Conservation (phyloP, 495 filamentous ascomycete genomes). For the Penicillium desertorum region DNA sequence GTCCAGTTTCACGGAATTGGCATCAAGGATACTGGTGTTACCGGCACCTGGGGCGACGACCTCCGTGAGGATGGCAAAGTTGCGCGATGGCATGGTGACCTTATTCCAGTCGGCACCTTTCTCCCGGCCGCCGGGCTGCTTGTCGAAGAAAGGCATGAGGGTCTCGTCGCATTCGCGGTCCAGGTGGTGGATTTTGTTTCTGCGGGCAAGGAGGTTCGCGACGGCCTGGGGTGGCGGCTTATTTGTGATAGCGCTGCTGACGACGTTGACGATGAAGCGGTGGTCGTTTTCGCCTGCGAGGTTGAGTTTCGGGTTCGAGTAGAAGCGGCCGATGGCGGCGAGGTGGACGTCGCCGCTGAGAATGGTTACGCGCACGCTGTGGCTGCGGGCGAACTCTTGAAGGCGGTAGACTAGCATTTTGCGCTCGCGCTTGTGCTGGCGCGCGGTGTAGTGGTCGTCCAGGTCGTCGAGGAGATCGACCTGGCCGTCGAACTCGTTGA, state of each 20-base stretch:
- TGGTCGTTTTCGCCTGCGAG: conserved; percentile 62
- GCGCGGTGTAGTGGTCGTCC: conserved; percentile 93
- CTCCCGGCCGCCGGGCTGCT: conserved; percentile 67
- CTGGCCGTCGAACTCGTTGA: conserved; percentile 90
- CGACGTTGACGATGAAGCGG: conserved; percentile 72
- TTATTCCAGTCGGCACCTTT: conserved; percentile 72
- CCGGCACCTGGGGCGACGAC: conserved; percentile 29
- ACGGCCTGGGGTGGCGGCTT: conserved; percentile 87
- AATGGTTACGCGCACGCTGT: conserved; percentile 79
- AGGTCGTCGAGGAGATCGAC: conserved; percentile 90
- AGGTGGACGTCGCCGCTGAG: conserved; percentile 79
- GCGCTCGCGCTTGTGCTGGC: conserved; percentile 87
- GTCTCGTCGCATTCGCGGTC: conserved; percentile 84
- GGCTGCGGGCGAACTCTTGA: conserved; percentile 66
- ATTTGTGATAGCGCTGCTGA: conserved; percentile 84
- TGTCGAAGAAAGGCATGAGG: conserved; percentile 79
- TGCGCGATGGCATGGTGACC: conserved; percentile 86
- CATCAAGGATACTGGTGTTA: conserved; percentile 23
- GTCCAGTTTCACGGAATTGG: conserved; percentile 24
- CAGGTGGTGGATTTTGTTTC: conserved; percentile 94
- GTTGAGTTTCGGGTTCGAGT: conserved; percentile 62
- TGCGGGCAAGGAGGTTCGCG: conserved; percentile 78
- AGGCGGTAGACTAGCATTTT: conserved; percentile 69
- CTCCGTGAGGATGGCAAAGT: conserved; percentile 83
- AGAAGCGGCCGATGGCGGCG: conserved; percentile 73